These are phyloP conservation scores for Aspergillus eucalypticola DNA, from an alignment of 2,329 filamentous ascomycete species.

Conservation along the genomic window DNA sequence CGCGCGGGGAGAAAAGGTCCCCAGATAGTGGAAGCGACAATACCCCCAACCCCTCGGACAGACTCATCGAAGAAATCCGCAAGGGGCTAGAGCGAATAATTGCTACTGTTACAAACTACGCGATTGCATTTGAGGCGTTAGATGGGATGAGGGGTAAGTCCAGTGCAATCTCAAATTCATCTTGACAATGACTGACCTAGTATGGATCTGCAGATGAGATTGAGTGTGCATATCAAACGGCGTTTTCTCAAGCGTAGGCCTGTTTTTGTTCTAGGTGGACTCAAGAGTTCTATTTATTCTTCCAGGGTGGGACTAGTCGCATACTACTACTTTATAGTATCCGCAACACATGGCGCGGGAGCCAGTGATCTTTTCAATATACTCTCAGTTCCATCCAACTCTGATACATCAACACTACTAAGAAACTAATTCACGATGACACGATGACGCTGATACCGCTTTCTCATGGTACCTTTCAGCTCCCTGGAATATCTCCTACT, in stretches of 20 bases:
- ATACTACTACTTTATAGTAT: neutral
- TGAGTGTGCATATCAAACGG: conserved; percentile 44
- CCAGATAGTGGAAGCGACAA: conserved; percentile 26
- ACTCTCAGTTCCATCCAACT: neutral
- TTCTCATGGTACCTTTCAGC: no score
- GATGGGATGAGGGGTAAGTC: conserved; percentile 46
- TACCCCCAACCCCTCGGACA: conserved; percentile 28
- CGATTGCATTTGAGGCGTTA: conserved; percentile 45
- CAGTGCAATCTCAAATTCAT: neutral
- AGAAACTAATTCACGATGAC: no score
- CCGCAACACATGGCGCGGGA: neutral
- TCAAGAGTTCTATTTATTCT: neutral
- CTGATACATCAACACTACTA: no score
- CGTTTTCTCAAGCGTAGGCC: conserved; percentile 35
- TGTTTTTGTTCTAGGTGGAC: neutral
- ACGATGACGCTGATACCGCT: no score
- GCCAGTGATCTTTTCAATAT: neutral
- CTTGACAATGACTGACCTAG: neutral
- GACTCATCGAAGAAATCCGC: conserved; percentile 38
- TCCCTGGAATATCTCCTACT: no score
- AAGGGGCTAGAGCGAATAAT: conserved; percentile 43
- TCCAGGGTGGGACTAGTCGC: neutral
- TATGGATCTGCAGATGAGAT: conserved; percentile 39
- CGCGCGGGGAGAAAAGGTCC: conserved; percentile 38
- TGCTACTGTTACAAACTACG: conserved; percentile 41